These are phyloP conservation scores for Aspergillus sp. DNA, from an alignment of 2,329 filamentous ascomycete genomes.

Conservation along the genomic window DNA sequence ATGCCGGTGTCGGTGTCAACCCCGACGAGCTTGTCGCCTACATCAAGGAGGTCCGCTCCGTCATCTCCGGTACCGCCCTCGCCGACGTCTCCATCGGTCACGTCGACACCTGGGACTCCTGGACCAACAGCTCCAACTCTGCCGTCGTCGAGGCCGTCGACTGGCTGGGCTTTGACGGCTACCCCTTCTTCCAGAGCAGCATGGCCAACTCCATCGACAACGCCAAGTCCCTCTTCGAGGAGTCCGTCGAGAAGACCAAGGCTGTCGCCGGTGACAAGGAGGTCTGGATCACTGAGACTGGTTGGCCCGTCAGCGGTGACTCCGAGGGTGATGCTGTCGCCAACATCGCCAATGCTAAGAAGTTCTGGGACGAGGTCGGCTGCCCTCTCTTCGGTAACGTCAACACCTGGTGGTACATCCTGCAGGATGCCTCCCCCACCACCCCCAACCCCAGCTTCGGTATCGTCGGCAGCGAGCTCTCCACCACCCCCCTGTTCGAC, in stretches of 20 bases:
- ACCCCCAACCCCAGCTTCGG: conserved; percentile 44
- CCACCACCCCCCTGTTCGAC: conserved; percentile 42
- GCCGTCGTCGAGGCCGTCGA: conserved; percentile 70
- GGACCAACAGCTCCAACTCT: conserved; percentile 70
- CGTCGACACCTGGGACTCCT: conserved; percentile 86
- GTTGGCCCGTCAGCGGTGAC: conserved; percentile 75
- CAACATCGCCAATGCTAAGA: conserved; percentile 67
- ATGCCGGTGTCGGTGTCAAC: conserved; percentile 63
- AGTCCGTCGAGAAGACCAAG: conserved; percentile 63
- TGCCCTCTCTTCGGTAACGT: conserved; percentile 57
- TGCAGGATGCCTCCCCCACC: conserved; percentile 35
- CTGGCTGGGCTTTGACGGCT: conserved; percentile 82
- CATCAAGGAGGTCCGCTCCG: conserved; percentile 66
- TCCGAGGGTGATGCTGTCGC: conserved; percentile 64
- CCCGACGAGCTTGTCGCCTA: conserved; percentile 67
- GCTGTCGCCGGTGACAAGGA: conserved; percentile 64
- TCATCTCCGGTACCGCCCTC: conserved; percentile 63
- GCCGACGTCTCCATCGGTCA: conserved; percentile 67
- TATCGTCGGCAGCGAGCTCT: conserved; percentile 35
- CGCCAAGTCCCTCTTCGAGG: conserved; percentile 67
- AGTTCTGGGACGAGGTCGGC: conserved; percentile 78
- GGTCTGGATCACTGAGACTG: conserved; percentile 86
- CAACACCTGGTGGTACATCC: conserved; percentile 50
- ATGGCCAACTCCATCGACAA: conserved; percentile 66
- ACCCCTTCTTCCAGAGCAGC: conserved; percentile 78